Base-by-base conservation (phyloP, 768 basidiomycete genomes). In the Mycena floridula region DNA sequence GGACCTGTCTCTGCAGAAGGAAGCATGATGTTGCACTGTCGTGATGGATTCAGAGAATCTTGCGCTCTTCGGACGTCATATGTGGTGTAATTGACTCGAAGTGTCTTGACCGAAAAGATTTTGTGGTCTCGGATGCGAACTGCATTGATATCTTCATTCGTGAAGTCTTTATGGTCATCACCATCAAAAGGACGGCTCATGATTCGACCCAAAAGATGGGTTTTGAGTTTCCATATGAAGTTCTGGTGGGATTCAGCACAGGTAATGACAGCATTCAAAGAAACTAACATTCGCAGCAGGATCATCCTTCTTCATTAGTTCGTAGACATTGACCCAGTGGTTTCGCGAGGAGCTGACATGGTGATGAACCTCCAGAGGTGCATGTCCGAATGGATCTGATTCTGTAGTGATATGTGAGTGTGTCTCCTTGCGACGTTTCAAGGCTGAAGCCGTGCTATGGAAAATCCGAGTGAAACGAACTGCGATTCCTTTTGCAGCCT, bases 21-120 rank as follows among this genome's bases (percentile, higher is more conserved):
- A 5, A 67, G 54, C 56, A 67, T 70, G 13, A 77, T 42, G 26
- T n/a, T n/a, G n/a, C n/a, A n/a, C n/a, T n/a, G n/a, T n/a, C n/a
- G n/a, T n/a, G n/a, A n/a, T n/a, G n/a, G n/a, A n/a, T n/a, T n/a
- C n/a, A n/a, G n/a, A n/a, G n/a, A n/a, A n/a, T n/a, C n/a, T n/a
- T n/a, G n/a, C 72, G 55, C 1, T 55, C 39, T 59, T 2, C 64
- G 28, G 16, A 32, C 28, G 16, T 32, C 28, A 16, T 32, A 32
- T 9, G 28, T 32, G 9, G 28, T 32, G 28, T 32, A 9, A 16
- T 32, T 32, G 28, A 32, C 16, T 9, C 16, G 28, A 32, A 32
- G 28, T 9, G 28, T 32, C 28, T 32, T 32, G 9, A 32, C 28
- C 16, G 28, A 32, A 16, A 9, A 32, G 28, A 32, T 32, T 16